A percentile compares a stretch with the other conserved stretches of the same genome.
Evolutionary conservation across 257 asterid genomes (phyloP).

Genomic region (Nicotiana otophora): DNA sequence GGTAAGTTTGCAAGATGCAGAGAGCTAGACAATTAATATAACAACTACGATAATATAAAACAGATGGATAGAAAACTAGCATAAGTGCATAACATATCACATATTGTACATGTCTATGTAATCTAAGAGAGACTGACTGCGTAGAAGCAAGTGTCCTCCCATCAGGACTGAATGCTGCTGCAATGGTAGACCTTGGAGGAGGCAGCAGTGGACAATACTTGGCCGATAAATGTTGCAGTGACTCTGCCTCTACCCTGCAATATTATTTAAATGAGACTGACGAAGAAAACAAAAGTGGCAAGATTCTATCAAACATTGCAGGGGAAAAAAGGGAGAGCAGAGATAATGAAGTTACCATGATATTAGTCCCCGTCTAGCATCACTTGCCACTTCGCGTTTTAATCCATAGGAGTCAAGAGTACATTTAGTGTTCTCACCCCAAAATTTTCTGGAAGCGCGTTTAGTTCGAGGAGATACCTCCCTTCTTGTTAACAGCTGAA

Average conservation of each 20-base stretch:
- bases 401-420: slow-evolving; percentile 35
- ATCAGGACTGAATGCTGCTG: slow-evolving; percentile 98
- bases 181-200: slow-evolving; percentile 98
- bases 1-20: not conserved
- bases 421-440: slow-evolving; percentile 54
- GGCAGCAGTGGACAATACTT: slow-evolving; percentile 82
- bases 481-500: slow-evolving; percentile 67
- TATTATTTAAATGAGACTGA: slow-evolving; percentile 7
- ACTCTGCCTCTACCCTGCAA: slow-evolving; percentile 88
- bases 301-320: not conserved
- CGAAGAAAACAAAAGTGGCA: not conserved
- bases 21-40: not conserved
- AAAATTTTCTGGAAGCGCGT: slow-evolving; percentile 55
- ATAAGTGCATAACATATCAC: not conserved
- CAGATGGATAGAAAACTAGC: not conserved
- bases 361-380: slow-evolving; percentile 75
- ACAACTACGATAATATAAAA: not conserved
- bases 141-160: slow-evolving; percentile 93
- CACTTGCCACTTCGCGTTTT: slow-evolving; percentile 51
- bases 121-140: slow-evolving; percentile 44
- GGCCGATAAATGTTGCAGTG: slow-evolving; percentile 72
- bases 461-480: slow-evolving; percentile 78
- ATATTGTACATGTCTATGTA: not conserved
- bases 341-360: slow-evolving; percentile 56
- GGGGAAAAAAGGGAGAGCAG: not conserved